These are phyloP conservation scores for Curvularia spicifera DNA, from an alignment of 2,329 filamentous ascomycete genomes.

Conservation along the genomic window DNA sequence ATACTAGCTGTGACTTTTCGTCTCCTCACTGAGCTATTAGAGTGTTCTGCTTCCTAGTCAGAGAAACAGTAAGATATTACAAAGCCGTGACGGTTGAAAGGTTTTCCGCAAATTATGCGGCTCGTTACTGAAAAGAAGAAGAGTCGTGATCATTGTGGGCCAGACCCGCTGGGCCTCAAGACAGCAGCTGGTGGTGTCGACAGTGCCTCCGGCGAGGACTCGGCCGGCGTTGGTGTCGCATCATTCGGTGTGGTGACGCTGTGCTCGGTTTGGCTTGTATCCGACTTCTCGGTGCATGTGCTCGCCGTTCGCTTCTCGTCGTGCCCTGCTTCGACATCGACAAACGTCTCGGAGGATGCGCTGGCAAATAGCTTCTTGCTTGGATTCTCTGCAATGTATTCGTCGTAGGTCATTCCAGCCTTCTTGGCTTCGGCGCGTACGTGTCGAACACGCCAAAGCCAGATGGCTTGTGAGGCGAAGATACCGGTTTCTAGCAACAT, in stretches of 20 bases:
- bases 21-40: background rate
- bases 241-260: background rate
- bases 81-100: background rate
- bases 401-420: slow-evolving; percentile 62
- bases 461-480: slow-evolving; percentile 64
- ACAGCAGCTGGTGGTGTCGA: slow-evolving; percentile 5
- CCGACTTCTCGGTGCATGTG: slow-evolving; percentile 3
- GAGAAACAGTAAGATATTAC: background rate
- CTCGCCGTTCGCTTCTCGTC: slow-evolving; percentile 5
- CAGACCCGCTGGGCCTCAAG: slow-evolving; percentile 3
- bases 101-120: background rate
- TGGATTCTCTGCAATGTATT: slow-evolving; percentile 49
- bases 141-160: background rate
- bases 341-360: slow-evolving; percentile 34
- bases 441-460: slow-evolving; percentile 62
- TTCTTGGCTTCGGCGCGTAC: slow-evolving; percentile 60
- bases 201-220: background rate
- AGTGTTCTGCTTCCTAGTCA: background rate
- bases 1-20: background rate
- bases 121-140: background rate
- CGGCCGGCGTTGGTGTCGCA: background rate
- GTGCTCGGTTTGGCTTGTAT: background rate
- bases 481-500: slow-evolving; percentile 66
- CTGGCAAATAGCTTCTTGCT: slow-evolving; percentile 32
- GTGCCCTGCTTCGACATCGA: slow-evolving; percentile 35